Evolutionary conservation across 768 basidiomycete genomes (phyloP), one percentile per base, ranked within the genome.

Genomic region (Ramaria sp.): DNA sequence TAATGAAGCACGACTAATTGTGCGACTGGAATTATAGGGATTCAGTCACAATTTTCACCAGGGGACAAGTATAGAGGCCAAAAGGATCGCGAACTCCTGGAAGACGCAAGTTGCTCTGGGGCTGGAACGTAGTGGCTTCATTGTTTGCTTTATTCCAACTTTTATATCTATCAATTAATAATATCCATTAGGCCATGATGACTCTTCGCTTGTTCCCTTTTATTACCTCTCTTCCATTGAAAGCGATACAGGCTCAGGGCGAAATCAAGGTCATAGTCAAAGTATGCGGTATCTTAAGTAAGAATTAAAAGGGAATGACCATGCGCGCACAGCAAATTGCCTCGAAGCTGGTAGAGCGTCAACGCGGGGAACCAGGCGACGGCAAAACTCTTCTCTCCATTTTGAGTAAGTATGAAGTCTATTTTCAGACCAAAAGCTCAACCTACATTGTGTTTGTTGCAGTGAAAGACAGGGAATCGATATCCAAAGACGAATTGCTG

Each of bases 11-110:
- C 6, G 6, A 25, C 12, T 10, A 37, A 44, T 16, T 7, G 10
- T 20, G 5, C 34, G 32, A 56, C 30, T 37, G 7, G 9, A 34
- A 41, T 24, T 41, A 16, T 39, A 47, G 37, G 55, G 62, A 0
- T 73, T 73, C 44, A 70, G 67, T n/a, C 69, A 73, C 61, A 67
- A 72, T 59, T 73, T 74, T 60, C 57, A 62, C 37, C 59, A 62
- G 13, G 69, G 68, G 18, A 55, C 62, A 52, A 62, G 61, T 48
- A 59, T 58, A 6, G 69, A 67, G 27, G 67, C 68, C 12, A 50
- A 58, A 39, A 52, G 55, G 34, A 69, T 70, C 48, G 58, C 59
- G 30, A 57, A 53, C 8, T 59, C 63, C 5, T 67, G 66, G 67
- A 50, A 47, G 51, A 56, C 58, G 57, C 37, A 58, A 42, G 42